Evolutionary conservation across 2,329 filamentous ascomycete genomes (phyloP).

Genomic region (Sphaerulina vaccinii): DNA sequence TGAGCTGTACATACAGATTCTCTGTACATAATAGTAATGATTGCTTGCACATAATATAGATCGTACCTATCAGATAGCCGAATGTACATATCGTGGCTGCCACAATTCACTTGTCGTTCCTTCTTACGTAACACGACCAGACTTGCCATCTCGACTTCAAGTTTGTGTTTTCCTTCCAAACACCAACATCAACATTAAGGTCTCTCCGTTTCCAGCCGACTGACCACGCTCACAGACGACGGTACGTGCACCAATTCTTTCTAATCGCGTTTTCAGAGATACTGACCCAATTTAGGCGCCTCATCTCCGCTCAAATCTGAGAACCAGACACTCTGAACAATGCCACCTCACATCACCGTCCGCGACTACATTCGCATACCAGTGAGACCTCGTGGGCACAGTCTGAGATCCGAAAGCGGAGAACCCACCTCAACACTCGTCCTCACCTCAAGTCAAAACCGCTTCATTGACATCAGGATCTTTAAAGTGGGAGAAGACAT

Average conservation of each 20-base stretch:
- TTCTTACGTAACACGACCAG: conserved; percentile 8
- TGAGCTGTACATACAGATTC: conserved; percentile 8
- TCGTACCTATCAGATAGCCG: background rate
- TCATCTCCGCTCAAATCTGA: no score
- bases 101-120: conserved; percentile 9
- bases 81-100: background rate
- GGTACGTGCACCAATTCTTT: no score
- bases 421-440: conserved; percentile 66
- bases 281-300: no score
- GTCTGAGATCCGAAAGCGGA: conserved; percentile 26
- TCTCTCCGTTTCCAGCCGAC: background rate
- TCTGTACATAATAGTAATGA: conserved; percentile 2
- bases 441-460: conserved; percentile 57
- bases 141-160: background rate
- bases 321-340: no score
- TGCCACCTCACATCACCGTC: conserved; percentile 51
- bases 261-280: no score
- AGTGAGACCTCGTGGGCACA: conserved; percentile 35
- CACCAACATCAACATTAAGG: background rate
- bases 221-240: no score
- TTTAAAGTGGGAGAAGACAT: conserved; percentile 32
- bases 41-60: background rate
- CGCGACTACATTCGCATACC: conserved; percentile 62
- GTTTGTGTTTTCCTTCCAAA: background rate
- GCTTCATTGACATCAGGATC: conserved; percentile 64